Evolutionary conservation across 2,329 filamentous ascomycete genomes (phyloP), one percentile per base, ranked within the genome.

Genomic region (Nigrospora oryzae): DNA sequence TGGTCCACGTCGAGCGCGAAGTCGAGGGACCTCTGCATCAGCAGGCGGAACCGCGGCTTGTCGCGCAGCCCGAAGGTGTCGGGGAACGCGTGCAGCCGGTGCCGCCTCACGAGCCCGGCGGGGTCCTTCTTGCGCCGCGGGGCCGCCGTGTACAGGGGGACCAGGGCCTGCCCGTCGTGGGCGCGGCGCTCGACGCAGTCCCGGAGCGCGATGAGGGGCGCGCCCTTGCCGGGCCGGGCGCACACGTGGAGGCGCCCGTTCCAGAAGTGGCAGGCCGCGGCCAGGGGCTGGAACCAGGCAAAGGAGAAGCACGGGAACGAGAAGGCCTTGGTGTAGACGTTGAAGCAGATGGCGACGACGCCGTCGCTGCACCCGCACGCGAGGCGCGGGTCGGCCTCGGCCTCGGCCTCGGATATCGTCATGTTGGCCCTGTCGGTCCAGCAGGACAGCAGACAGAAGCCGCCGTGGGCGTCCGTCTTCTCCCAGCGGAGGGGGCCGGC

Each of bases 251-350:
- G n/a, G 16, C 46, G 51, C 11, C 49, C 42, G 42, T 61, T 60
- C 57, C 59, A 59, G 13, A 61, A 44, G 42, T 58, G 57, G 23
- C 48, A 56, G 34, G 49, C 34, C 43, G 46, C 17, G 49, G 46
- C 46, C 49, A 49, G 23, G 46, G 47, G 36, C 49, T 42, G 6
- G 46, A 38, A n/a, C 45, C 45, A 52, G 11, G 56, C 51, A 11
- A 53, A 42, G 3, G 53, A 50, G 46, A 60, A 61, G 3, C 54
- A 52, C 7, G 55, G 52, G 12, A 53, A 42, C 3, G 53, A 50
- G 46, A 61, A 61, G 3, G 47, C 17, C 23, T 57, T 59, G 8
- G 58, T 57, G 45, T 61, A 59, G 28, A 62, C 57, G 33, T 62
- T 62, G 44, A 62, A 62, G 40, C 57, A 60, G 5, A 60, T 46